These are phyloP conservation scores for Viridothelium virens DNA, from an alignment of 495 filamentous ascomycete species.

Conservation along the genomic window DNA sequence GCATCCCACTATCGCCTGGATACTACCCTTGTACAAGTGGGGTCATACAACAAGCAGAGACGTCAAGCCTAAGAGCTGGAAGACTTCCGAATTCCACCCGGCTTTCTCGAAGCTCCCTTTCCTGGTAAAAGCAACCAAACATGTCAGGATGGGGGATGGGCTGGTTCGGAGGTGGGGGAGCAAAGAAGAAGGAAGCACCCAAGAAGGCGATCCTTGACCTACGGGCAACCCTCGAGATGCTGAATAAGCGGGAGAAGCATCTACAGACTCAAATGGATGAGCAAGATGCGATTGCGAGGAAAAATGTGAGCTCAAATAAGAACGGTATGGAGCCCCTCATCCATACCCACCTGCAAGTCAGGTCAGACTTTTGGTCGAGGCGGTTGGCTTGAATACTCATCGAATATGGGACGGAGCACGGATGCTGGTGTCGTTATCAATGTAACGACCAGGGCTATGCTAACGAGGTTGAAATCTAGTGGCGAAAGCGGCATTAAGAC, in stretches of 20 bases:
- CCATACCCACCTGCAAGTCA: background rate
- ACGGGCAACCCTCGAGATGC: conserved; percentile 86
- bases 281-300: conserved; percentile 85
- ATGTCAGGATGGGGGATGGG: conserved; percentile 37
- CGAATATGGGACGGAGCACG: no score
- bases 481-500: conserved; percentile 81
- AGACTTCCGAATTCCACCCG: background rate
- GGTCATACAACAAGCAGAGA: background rate
- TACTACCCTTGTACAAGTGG: background rate
- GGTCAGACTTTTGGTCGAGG: no score
- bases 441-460: background rate
- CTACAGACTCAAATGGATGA: conserved; percentile 85
- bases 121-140: conserved; percentile 3
- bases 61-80: background rate
- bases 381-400: background rate
- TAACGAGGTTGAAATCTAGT: conserved; percentile 43
- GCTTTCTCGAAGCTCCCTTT: background rate
- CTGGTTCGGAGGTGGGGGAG: conserved; percentile 54
- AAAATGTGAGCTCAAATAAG: conserved; percentile 85
- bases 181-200: conserved; percentile 83
- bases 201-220: conserved; percentile 94
- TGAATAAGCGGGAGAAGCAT: conserved; percentile 92
- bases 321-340: conserved; percentile 52
- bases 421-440: no score
- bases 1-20: background rate